Evolutionary conservation across 495 filamentous ascomycete genomes (phyloP).

Genomic region (Articulospora tetracladia): DNA sequence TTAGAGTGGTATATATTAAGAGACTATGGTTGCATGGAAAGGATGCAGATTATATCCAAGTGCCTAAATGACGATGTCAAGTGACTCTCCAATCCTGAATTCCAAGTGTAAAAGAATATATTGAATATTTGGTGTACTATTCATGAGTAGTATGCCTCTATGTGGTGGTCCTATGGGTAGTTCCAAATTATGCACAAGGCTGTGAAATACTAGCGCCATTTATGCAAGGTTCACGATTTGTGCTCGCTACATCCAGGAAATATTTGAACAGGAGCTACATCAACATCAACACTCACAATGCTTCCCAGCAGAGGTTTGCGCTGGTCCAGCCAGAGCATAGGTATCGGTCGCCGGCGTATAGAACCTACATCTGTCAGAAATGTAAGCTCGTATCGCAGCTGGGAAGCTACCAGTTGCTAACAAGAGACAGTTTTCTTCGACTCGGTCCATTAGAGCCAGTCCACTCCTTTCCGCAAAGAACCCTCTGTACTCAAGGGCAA

Average conservation of each 20-base stretch:
- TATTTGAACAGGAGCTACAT: background rate
- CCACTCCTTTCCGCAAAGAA: conserved; percentile 18
- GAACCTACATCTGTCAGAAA: conserved; percentile 27
- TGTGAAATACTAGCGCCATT: background rate
- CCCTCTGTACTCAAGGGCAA: conserved; percentile 4
- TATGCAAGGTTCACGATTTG: background rate
- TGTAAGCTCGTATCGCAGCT: conserved; percentile 20
- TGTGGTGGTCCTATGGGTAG: background rate
- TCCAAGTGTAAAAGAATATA: too few relatives aligned
- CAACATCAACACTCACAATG: conserved; percentile 34
- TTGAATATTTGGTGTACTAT: background rate
- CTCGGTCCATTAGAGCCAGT: conserved; percentile 20
- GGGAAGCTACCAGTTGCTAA: conserved; percentile 18
- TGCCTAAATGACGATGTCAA: too few relatives aligned
- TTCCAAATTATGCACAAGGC: background rate
- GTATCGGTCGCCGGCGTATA: conserved; percentile 30
- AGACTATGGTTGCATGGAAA: too few relatives aligned
- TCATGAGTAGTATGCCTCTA: background rate
- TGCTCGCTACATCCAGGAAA: background rate
- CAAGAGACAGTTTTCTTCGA: conserved; percentile 19
- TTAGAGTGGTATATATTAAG: background rate
- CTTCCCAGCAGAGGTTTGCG: conserved; percentile 48
- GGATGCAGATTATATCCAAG: too few relatives aligned
- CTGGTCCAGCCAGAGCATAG: conserved; percentile 36
- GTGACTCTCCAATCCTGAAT: too few relatives aligned